Base-by-base conservation (phyloP, 73 alveolate species). In the Symbiodinium natans region DNA sequence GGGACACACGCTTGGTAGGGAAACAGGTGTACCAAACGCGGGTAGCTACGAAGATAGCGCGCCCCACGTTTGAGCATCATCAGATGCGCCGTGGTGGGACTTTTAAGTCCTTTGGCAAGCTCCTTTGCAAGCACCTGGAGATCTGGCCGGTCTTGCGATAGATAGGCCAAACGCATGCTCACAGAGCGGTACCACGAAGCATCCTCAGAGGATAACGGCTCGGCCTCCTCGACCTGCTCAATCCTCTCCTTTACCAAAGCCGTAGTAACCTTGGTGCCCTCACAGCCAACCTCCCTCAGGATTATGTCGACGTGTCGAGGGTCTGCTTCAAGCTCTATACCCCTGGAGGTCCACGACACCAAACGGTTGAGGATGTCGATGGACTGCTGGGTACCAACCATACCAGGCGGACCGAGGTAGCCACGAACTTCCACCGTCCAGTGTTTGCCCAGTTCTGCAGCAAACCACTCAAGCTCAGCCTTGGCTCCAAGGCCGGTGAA, bases 31-130 rank as follows among this genome's bases (percentile, higher is more conserved):
- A 87, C 25, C 1, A 87, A 25, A 0, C 94, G 84, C 7, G 85
- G 85, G 17, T 40, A 0, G 43, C 39, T 41, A 29, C 41, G 39
- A 13, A 87, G 43, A 40, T 87, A 87, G 2, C 94, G 84, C 23
- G 86, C 94, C 0, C 83, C 74, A 25, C 94, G 27, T 19, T 87
- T 87, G 34, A 87, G 94, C 71, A 56, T 27, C 41, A 33, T 74
- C 33, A 36, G 8, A 42, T 63, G 84, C 15, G 84, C 34, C 1
- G 46, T 41, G 6, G 86, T 75, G 27, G 86, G 86, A 11, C 86
- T 15, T 3, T 42, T 33, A 34, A 87, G 29, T 4, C 84, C 94
- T 11, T 63, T 54, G 2, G 94, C 83, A 0, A 87, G 84, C 68
- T 87, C 86, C 41, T 38, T 29, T 15, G 83, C 83, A 17, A 33